Base-by-base conservation (phyloP, 2,329 filamentous ascomycete genomes). In the Geosmithia putterillii region DNA sequence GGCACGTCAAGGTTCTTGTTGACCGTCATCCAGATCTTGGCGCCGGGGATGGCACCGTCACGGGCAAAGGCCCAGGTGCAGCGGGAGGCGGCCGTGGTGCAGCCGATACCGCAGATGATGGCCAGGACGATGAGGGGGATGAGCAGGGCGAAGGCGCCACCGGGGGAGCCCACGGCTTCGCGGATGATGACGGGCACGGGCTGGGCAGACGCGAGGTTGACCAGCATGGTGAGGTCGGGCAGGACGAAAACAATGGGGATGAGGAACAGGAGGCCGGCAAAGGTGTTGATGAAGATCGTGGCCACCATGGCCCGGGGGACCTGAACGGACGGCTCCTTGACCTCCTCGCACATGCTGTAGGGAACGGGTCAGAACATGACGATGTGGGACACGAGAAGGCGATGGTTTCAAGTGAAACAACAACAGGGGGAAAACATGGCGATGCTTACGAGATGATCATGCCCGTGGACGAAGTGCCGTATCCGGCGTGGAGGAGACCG, bases 381-480 rank as follows among this genome's bases (percentile, higher is more conserved):
- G 5, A 32, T 32, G 28, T 14, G 15, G 10, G 10, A 3, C 10
- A 32, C 15, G 6, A 14, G 10, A 32, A 7, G 28, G 28, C 5
- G 10, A 32, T 9, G 28, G 28, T 7, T 32, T 10, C 10, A 32
- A 12, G 10, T 14, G 15, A 32, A 32, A 52, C 25, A 21, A 10
- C 20, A 22, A 22, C 18, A 23, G 47, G 25, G 49, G 45, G 3
- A 20, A 28, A 42, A 36, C 19, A n/a, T 14, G 25, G 18, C 10
- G 9, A 41, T 41, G 69, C 76, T 69, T 64, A 81, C 77, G 78
- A 83, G 57, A 86, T 81, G 46, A 87, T 81, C 83, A 87, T 87
- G 61, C 83, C 83, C 0, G 81, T 86, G 15, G 81, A 83, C 4
- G 81, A 86, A 14, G 81, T 85, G 39, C 79, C 81, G 54, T 86